Evolutionary conservation across 2,329 filamentous ascomycete species (phyloP).

Genomic region (Tolypocladium album): DNA sequence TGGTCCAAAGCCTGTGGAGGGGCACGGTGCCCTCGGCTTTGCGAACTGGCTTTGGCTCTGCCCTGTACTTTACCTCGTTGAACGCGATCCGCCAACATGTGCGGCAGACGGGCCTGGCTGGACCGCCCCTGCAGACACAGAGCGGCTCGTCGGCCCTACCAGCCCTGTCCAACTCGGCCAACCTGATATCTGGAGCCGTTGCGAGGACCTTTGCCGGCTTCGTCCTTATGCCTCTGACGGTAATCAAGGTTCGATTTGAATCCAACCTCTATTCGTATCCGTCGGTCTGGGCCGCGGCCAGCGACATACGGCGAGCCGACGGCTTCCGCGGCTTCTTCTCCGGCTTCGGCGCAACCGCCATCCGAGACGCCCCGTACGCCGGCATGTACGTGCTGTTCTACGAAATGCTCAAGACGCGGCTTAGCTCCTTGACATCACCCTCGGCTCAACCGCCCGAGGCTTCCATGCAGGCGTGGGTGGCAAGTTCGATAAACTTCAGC

Average conservation of each 20-base stretch:
- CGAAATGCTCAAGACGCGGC: conserved; percentile 64
- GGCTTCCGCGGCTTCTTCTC: conserved; percentile 81
- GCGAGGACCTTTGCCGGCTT: conserved; percentile 83
- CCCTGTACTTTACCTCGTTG: conserved; percentile 85
- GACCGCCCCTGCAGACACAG: conserved; percentile 10
- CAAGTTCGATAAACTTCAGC: conserved; percentile 69
- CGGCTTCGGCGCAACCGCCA: conserved; percentile 86
- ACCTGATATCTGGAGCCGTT: conserved; percentile 73
- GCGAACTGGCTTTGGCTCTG: conserved; percentile 84
- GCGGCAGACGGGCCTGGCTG: conserved; percentile 13
- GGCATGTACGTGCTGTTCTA: conserved; percentile 93
- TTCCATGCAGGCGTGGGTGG: conserved; percentile 18
- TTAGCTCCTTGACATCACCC: conserved; percentile 23
- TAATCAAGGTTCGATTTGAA: conserved; percentile 95
- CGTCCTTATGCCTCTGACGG: conserved; percentile 87
- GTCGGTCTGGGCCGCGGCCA: conserved; percentile 60
- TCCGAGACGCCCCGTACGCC: conserved; percentile 92
- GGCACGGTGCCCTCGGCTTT: conserved; percentile 89
- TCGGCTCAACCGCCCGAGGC: conserved; percentile 4
- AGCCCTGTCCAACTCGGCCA: conserved; percentile 72
- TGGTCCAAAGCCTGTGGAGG: conserved; percentile 71
- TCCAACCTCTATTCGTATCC: conserved; percentile 76
- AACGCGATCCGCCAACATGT: conserved; percentile 70
- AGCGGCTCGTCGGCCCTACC: conserved; percentile 61
- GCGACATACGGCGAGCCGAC: conserved; percentile 62